phyloP scores from a whole-genome alignment of 2,329 filamentous ascomycete species.

The Penicillium sp. region DNA sequence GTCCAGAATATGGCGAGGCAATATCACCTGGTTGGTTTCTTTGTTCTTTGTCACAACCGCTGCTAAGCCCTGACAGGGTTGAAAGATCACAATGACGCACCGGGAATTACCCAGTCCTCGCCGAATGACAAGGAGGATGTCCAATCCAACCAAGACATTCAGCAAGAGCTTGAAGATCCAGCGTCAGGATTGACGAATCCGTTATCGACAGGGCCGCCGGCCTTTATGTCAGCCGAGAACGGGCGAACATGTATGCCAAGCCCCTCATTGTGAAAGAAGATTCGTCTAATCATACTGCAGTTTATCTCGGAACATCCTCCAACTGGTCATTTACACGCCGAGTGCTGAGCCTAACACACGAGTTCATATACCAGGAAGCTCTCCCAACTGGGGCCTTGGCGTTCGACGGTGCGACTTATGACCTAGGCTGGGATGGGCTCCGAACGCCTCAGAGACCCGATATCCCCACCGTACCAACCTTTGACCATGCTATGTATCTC shows the following conservation, averaged over 20 bases:
- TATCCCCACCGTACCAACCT: conserved; percentile 42
- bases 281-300: conserved; percentile 22
- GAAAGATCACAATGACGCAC: conserved; percentile 20
- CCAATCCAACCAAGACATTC: conserved; percentile 1
- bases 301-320: conserved; percentile 24
- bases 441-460: conserved; percentile 33
- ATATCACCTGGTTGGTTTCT: conserved; percentile 10
- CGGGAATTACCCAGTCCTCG: conserved; percentile 15
- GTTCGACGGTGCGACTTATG: conserved; percentile 55
- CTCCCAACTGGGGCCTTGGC: conserved; percentile 48
- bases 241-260: conserved; percentile 45
- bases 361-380: conserved; percentile 20
- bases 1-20: conserved; percentile 14
- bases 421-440: conserved; percentile 52
- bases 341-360: conserved; percentile 22
- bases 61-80: conserved; percentile 13
- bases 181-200: conserved; percentile 45
- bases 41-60: not conserved
- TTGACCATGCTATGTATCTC: conserved; percentile 54
- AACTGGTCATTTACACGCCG: conserved; percentile 26
- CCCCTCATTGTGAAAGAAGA: not conserved
- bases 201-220: conserved; percentile 41
- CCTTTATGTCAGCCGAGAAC: conserved; percentile 43
- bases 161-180: conserved; percentile 24
- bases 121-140: conserved; percentile 11